Conservation (phyloP, 129 eudicot genomes). For the Flaveria bidentis region DNA sequence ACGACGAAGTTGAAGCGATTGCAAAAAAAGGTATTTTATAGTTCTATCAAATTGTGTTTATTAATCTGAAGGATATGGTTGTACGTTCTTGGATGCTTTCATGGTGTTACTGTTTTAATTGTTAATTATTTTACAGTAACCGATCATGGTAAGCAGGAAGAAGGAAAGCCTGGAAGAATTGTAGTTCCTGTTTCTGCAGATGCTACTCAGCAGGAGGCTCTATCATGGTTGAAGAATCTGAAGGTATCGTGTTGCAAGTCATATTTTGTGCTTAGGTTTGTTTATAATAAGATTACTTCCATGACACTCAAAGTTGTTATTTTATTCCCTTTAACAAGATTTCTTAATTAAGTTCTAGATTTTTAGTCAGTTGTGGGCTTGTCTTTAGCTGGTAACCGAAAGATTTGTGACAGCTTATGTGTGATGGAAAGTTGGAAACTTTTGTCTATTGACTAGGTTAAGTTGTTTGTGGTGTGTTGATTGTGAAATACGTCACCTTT, state of each 20-base stretch:
- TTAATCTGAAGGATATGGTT: not conserved
- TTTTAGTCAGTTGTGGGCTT: not conserved
- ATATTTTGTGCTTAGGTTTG: slow-evolving; percentile 7
- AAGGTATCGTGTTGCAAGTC: slow-evolving; percentile 60
- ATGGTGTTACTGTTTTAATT: not conserved
- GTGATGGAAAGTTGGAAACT: no score
- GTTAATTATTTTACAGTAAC: slow-evolving; percentile 30
- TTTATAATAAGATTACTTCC: slow-evolving; percentile 11
- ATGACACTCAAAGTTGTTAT: not conserved
- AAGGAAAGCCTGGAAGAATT: slow-evolving; percentile 53
- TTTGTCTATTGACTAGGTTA: no score
- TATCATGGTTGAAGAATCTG: slow-evolving; percentile 62
- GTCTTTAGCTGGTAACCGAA: no score
- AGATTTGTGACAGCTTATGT: no score
- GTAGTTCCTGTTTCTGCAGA: slow-evolving; percentile 64
- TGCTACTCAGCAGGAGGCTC: slow-evolving; percentile 74
- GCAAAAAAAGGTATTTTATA: slow-evolving; percentile 47
- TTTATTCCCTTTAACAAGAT: not conserved
- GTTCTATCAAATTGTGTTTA: not conserved
- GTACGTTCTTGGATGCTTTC: not conserved
- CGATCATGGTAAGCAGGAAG: slow-evolving; percentile 34
- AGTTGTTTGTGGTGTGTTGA: no score
- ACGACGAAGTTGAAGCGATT: slow-evolving; percentile 33
- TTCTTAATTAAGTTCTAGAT: not conserved
- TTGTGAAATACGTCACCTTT: no score